phyloP scores from a whole-genome alignment of 352 stramenopile species.

The Peronospora belbahrii region DNA sequence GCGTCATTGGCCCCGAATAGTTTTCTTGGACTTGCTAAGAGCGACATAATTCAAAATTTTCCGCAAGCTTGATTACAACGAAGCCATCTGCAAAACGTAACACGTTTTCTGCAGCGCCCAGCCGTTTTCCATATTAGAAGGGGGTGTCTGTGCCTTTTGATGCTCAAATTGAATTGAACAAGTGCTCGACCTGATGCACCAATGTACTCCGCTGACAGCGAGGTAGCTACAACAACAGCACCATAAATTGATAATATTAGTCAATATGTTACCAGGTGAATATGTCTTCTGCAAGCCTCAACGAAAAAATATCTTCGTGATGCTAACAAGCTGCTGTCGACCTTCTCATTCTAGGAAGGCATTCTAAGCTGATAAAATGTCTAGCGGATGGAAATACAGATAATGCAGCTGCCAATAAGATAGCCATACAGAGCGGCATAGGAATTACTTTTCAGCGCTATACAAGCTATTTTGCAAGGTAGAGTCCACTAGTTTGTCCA shows the following conservation, averaged over 20 bases:
- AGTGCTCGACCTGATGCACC: not conserved
- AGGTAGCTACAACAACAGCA: not conserved
- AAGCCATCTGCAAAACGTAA: slow-evolving; percentile 55
- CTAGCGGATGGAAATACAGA: not conserved
- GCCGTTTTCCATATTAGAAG: too few species aligned
- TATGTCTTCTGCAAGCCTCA: slow-evolving; percentile 2
- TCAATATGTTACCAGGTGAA: slow-evolving; percentile 2
- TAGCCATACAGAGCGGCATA: too few species aligned
- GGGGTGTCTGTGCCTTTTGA: not conserved
- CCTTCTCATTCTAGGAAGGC: not conserved
- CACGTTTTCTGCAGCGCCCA: slow-evolving; percentile 38
- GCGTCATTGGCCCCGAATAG: slow-evolving; percentile 18
- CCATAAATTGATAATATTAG: not conserved
- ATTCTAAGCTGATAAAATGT: slow-evolving; percentile 4
- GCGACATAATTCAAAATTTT: slow-evolving; percentile 43
- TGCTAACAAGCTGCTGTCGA: slow-evolving; percentile 3
- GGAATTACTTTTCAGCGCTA: slow-evolving; percentile 16
- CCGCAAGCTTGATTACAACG: slow-evolving; percentile 48
- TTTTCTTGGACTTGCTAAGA: slow-evolving; percentile 44
- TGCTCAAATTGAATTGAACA: not conserved
- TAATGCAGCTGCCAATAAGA: slow-evolving; percentile 1
- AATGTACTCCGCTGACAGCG: not conserved
- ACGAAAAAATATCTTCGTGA: slow-evolving; percentile 22
- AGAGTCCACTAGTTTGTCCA: slow-evolving; percentile 72
- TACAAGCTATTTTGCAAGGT: slow-evolving; percentile 31